Percentiles rank a stretch among this genome's conserved stretches.
Evolutionary conservation across 495 filamentous ascomycete genomes (phyloP).

Genomic region (Aspergillus conjunctus): DNA sequence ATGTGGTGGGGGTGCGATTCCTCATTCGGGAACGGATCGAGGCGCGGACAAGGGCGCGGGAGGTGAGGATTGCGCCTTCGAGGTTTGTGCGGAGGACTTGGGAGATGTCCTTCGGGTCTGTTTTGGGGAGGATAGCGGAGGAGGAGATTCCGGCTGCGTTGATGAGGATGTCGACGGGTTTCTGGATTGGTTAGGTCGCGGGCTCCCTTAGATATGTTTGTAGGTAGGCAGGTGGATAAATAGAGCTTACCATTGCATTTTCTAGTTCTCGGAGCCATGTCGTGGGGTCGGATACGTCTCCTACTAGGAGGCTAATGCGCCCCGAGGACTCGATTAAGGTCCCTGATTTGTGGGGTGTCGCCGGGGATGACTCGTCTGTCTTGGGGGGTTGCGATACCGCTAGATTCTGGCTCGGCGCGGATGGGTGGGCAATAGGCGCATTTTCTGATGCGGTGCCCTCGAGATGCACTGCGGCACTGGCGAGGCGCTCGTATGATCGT

Average conservation of each 20-base stretch:
- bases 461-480: slow-evolving; percentile 31
- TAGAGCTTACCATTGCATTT: slow-evolving; percentile 41
- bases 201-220: neutral
- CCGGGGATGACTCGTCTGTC: slow-evolving; percentile 18
- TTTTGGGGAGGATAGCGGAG: slow-evolving; percentile 55
- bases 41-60: slow-evolving; percentile 54
- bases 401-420: too few relatives aligned
- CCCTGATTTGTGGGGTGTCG: slow-evolving; percentile 1
- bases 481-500: slow-evolving; percentile 44
- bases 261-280: slow-evolving; percentile 51
- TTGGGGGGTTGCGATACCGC: slow-evolving; percentile 7
- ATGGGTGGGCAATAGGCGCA: neutral
- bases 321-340: slow-evolving; percentile 22
- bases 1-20: slow-evolving; percentile 20
- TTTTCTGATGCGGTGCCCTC: neutral
- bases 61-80: slow-evolving; percentile 66
- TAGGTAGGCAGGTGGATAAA: neutral
- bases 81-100: slow-evolving; percentile 68
- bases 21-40: slow-evolving; percentile 41
- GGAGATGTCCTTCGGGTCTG: slow-evolving; percentile 42
- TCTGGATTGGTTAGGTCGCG: slow-evolving; percentile 1
- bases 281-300: slow-evolving; percentile 47
- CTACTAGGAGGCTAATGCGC: slow-evolving; percentile 40
- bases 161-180: slow-evolving; percentile 63
- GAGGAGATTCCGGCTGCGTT: slow-evolving; percentile 76